These are phyloP conservation scores for Apostasia shenzhenica DNA, from an alignment of 106 monocot genomes.

Conservation along the genomic window DNA sequence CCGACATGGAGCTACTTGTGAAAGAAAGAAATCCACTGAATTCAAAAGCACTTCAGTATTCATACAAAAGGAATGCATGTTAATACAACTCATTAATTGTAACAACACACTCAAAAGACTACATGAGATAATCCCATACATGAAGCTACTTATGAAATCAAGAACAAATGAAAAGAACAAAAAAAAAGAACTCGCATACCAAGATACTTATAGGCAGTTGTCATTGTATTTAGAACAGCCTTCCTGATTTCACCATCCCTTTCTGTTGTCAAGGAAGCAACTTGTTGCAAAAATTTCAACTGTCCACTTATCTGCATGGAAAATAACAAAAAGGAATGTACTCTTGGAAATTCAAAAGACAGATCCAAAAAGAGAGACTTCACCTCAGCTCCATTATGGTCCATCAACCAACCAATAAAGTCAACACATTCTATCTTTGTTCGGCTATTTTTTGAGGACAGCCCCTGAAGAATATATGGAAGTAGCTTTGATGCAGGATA, in stretches of 20 bases:
- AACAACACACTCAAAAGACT: background rate
- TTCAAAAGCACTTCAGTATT: background rate
- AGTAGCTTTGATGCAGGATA: constrained; percentile 81
- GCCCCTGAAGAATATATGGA: constrained; percentile 80
- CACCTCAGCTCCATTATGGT: constrained; percentile 84
- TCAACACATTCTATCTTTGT: constrained; percentile 96
- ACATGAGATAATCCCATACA: background rate
- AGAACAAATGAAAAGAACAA: background rate
- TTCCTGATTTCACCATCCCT: constrained; percentile 99
- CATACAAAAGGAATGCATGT: background rate
- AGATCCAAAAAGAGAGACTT: background rate
- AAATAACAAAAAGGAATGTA: background rate
- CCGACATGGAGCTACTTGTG: too few species aligned
- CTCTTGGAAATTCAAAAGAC: background rate
- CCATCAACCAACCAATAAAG: constrained; percentile 75
- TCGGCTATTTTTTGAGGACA: constrained; percentile 95
- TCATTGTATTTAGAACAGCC: constrained; percentile 91
- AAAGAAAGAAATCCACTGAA: too few species aligned
- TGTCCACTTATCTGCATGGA: constrained; percentile 71
- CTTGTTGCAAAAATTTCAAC: constrained; percentile 87
- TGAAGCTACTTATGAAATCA: background rate
- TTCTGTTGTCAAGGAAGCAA: constrained; percentile 85
- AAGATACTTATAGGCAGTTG: constrained; percentile 90
- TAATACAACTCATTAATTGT: background rate
- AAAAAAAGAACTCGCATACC: constrained; percentile 31